Evolutionary conservation across 73 alveolate species (phyloP), one percentile per base, ranked within the genome.

Genomic region (Paramecium sonneborni): DNA sequence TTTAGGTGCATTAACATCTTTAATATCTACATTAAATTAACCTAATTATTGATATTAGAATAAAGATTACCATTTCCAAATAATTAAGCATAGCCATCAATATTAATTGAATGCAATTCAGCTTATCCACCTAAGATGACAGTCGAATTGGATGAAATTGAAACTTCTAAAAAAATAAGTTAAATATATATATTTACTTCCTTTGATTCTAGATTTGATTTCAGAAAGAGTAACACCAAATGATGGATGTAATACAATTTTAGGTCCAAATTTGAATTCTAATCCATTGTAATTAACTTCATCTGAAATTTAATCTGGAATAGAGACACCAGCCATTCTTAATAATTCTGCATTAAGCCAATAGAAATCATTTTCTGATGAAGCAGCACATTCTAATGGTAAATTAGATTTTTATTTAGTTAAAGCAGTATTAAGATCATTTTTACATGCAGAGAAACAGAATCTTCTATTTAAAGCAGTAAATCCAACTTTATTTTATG

Each of bases 371-470:
- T 82, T 82, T 88, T 97, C 99, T 26, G 96, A 98, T 20, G 98
- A 85, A 84, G 96, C 94, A 9, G 98, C 99, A 39, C 97, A 85
- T 92, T 95, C 98, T 39, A 98, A 96, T 2, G 97, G 96, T 62
- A 94, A 86, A 9, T 96, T 95, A 84, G 90, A 62, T 85, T 90
- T 86, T 74, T 79, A 93, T 85, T 96, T 95, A 26, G 92, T 95
- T 3, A 95, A 95, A 6, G 98, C 99, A 72, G 97, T 98, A 20
- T 56, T 92, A 84, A 98, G 82, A 90, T 98, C 98, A 94, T 98
- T 98, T 96, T 98, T 98, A 38, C 97, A 99, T 8, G 99, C 97
- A 3, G 99, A 92, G 93, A 98, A 98, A 85, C 99, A 97, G 88
- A 95, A 93, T 99, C 99, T 96, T 43, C 99, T 96, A 21, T 96